phyloP scores from a whole-genome alignment of 306 rosid genomes.

The Neltuma alba region DNA sequence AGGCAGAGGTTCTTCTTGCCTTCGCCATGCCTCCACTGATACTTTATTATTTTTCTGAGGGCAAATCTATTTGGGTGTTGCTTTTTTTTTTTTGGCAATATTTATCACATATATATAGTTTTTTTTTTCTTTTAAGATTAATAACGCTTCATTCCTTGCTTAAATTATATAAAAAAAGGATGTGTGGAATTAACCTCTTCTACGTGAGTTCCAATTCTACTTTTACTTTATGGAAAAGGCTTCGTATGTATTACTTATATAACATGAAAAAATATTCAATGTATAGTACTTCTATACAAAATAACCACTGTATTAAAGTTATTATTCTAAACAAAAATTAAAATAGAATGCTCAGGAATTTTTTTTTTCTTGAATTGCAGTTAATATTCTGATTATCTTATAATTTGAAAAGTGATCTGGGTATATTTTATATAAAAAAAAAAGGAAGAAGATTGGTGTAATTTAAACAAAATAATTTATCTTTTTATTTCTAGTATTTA shows the following conservation, averaged over 20 bases:
- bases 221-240: background rate
- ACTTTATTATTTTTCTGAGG: background rate
- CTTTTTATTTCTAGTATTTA: background rate
- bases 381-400: background rate
- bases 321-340: background rate
- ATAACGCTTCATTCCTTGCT: background rate
- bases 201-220: background rate
- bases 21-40: slow-evolving; percentile 47
- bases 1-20: slow-evolving; percentile 98
- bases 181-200: background rate
- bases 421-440: background rate
- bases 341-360: background rate
- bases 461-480: background rate
- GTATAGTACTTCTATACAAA: background rate
- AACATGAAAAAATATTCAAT: background rate
- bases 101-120: background rate
- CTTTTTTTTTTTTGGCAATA: slow-evolving; percentile 24
- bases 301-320: background rate
- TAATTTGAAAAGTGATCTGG: background rate
- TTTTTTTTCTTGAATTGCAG: background rate
- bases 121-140: background rate
- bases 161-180: background rate
- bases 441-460: background rate
- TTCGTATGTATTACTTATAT: background rate
- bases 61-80: slow-evolving; percentile 19